phyloP scores from a whole-genome alignment of 352 stramenopile genomes.

The Phytophthora europaea region DNA sequence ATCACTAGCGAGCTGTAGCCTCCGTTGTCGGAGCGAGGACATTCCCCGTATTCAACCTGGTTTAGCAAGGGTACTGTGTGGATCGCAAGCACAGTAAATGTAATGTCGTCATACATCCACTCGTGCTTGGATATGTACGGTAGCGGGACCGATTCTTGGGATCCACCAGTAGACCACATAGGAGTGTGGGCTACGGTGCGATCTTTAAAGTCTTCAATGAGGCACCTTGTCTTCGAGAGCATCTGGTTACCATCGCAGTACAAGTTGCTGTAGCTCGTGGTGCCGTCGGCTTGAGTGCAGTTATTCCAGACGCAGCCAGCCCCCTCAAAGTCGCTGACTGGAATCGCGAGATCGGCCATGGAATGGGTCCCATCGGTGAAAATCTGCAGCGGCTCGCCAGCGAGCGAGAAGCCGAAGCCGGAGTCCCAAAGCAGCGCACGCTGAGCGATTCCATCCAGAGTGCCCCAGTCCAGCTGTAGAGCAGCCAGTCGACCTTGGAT shows the following conservation, averaged over 20 bases:
- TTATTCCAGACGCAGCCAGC: constrained; percentile 2
- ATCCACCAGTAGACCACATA: constrained; percentile 7
- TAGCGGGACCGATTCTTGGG: background rate
- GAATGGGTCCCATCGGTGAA: constrained; percentile 7
- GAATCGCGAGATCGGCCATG: constrained; percentile 4
- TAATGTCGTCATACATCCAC: background rate
- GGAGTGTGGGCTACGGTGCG: background rate
- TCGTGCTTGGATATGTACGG: background rate
- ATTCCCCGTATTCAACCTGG: background rate
- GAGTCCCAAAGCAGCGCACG: constrained; percentile 1
- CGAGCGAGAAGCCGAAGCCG: background rate
- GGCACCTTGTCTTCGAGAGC: background rate
- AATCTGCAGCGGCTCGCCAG: constrained; percentile 1
- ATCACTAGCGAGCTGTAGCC: background rate
- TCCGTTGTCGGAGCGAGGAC: background rate
- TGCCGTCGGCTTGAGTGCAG: constrained; percentile 5
- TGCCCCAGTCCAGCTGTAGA: constrained; percentile 4
- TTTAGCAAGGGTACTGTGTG: background rate
- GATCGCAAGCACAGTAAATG: background rate
- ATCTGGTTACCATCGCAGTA: constrained; percentile 4
- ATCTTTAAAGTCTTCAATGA: background rate
- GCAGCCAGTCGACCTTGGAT: background rate
- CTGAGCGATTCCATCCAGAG: background rate
- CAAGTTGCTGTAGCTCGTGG: background rate
- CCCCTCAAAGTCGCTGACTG: background rate